Evolutionary conservation across 257 asterid species (phyloP).

Genomic region (Anisodus tanguticus): DNA sequence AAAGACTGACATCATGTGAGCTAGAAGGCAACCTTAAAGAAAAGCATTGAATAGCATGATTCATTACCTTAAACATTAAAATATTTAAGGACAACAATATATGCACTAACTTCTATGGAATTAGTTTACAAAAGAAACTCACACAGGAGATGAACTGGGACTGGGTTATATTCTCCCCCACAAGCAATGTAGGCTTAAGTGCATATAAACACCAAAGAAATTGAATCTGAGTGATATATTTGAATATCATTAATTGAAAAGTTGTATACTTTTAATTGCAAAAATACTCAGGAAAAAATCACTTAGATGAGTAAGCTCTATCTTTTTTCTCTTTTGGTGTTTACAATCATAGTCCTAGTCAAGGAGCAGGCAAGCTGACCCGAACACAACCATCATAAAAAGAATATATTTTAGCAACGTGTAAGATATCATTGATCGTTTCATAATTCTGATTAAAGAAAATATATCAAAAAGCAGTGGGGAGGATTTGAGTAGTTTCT

Average conservation of each 20-base stretch:
- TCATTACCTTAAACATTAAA: not conserved
- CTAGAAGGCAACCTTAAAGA: not conserved
- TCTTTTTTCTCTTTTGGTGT: not conserved
- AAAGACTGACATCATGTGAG: not conserved
- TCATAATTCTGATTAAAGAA: not conserved
- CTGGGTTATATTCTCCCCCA: slow-evolving; percentile 25
- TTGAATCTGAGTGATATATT: not conserved
- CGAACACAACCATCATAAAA: too few species aligned
- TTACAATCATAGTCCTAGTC: not conserved
- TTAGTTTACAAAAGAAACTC: not conserved
- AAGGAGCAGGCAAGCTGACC: too few species aligned
- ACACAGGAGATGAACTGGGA: slow-evolving; percentile 22
- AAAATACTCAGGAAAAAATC: not conserved
- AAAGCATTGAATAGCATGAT: not conserved
- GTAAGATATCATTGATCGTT: not conserved
- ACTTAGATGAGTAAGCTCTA: not conserved
- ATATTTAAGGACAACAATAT: not conserved
- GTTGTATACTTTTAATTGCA: not conserved
- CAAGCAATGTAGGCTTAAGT: slow-evolving; percentile 17
- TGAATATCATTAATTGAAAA: not conserved
- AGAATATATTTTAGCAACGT: not conserved
- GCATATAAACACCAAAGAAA: not conserved
- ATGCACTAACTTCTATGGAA: not conserved
- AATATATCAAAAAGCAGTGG: not conserved
- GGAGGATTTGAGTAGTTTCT: not conserved